Percentiles rank a stretch among this genome's conserved stretches.
phyloP scores from a whole-genome alignment of 257 asterid species.

The Solanum pinnatisectum region DNA sequence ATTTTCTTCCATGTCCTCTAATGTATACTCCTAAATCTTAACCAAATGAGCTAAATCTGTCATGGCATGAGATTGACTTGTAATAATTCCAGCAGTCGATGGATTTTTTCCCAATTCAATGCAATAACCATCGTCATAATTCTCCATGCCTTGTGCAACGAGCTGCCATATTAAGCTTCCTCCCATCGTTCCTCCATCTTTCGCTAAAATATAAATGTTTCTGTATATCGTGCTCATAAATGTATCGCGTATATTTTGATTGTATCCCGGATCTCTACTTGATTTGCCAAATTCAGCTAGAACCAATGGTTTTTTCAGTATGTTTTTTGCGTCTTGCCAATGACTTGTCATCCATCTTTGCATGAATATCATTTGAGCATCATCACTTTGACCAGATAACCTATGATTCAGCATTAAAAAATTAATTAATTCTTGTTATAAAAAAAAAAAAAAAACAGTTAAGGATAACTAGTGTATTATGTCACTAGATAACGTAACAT shows the following conservation, averaged over 20 bases:
- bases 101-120: conserved; percentile 39
- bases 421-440: background rate
- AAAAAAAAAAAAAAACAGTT: background rate
- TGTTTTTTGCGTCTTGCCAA: conserved; percentile 40
- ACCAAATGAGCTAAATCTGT: conserved; percentile 27
- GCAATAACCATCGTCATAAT: conserved; percentile 49
- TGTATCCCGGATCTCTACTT: conserved; percentile 44
- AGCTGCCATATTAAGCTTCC: conserved; percentile 78
- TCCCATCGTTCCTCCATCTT: conserved; percentile 55
- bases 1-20: background rate
- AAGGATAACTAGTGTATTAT: background rate
- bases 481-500: background rate
- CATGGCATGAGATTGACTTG: conserved; percentile 57
- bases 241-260: conserved; percentile 19
- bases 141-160: conserved; percentile 57
- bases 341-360: conserved; percentile 61
- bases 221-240: conserved; percentile 44
- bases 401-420: conserved; percentile 6
- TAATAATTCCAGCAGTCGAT: conserved; percentile 43
- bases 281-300: conserved; percentile 68
- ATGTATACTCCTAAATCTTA: background rate
- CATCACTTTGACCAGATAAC: conserved; percentile 46
- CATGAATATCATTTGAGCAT: conserved; percentile 55
- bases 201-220: conserved; percentile 39
- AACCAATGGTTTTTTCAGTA: conserved; percentile 56